Conservation (phyloP, 805 yeast species). For the Kuraishia cidri region DNA sequence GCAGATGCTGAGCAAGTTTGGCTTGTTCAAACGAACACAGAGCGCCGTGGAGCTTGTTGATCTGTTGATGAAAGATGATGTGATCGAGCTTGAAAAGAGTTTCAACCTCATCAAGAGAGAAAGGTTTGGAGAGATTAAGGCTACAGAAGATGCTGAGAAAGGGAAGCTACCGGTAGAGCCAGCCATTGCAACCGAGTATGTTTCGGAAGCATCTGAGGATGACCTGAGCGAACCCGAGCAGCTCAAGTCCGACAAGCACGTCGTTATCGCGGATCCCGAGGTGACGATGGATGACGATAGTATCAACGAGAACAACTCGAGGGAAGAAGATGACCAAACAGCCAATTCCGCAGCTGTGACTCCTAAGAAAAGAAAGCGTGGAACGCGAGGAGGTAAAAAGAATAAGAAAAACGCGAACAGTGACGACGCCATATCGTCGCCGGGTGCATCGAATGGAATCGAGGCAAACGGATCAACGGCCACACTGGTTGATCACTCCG, state of each 20-base stretch:
- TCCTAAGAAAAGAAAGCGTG: constrained; percentile 67
- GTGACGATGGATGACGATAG: neutral
- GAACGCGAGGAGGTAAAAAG: constrained; percentile 77
- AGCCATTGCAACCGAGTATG: neutral
- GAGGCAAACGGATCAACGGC: neutral
- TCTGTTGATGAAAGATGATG: constrained; percentile 16
- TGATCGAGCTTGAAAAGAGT: constrained; percentile 14
- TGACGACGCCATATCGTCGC: neutral
- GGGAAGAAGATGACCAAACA: constrained; percentile 3
- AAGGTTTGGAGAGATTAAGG: constrained; percentile 8
- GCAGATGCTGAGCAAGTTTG: constrained; percentile 17
- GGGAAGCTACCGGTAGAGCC: neutral
- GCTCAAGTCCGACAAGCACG: neutral
- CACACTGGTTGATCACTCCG: neutral
- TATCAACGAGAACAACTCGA: neutral
- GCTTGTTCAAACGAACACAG: constrained; percentile 21
- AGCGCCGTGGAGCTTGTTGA: constrained; percentile 24
- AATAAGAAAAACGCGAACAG: constrained; percentile 22
- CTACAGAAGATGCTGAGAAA: constrained; percentile 2
- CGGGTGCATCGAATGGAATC: neutral
- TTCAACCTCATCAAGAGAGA: constrained; percentile 14
- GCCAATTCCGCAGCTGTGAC: constrained; percentile 1
- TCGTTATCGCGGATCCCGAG: neutral
- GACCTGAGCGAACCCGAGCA: too few relatives aligned
- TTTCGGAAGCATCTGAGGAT: neutral